Evolutionary conservation across 148 eudicot genomes (phyloP), one percentile per base, ranked within the genome.

Genomic region (Selenicereus undatus): DNA sequence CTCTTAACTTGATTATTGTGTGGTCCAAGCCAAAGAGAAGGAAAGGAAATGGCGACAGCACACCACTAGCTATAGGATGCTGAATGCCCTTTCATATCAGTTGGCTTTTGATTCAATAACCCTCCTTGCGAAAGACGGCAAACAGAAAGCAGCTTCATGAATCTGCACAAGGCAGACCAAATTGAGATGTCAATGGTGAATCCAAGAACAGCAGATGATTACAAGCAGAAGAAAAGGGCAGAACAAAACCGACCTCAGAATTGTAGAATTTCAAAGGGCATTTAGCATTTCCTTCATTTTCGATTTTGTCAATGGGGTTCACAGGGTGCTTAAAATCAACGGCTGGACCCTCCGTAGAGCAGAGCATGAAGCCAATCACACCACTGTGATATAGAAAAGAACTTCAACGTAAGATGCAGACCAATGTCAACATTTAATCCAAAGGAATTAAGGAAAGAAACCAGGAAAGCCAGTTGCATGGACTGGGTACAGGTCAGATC

Each of bases 321-420:
- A 93, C 84, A 17, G 99, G 99, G 82, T 91, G 79, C 88, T 89
- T 96, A 79, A 96, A 96, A 88, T 96, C 92, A 77, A 96, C 99
- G 3, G 78, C 68, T n/a, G 97, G 97, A 30, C 99, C 99, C 89
- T 92, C 97, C 0, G 98, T 96, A 0, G 99, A 93, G 85, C 99
- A 96, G 43, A 93, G 91, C 99, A 93, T 96, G 82, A 96, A 96
- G 75, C 99, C 99, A 70, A 96, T 96, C 60, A 93, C 94, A 27
- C 98, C 99, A 85, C 99, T 96, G 91, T 32, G 60, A 58, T 20
- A 69, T n/a, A 42, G 21, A 21, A 56, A 66, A 26, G 8, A 12
- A 27, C 27, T 36, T 13, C n/a, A 18, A 56, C 16, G 13, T 56
- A 56, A 52, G 13, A 48, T 48, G 13, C 13, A 48, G 13, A 48